phyloP scores from a whole-genome alignment of 192 early-diverging fungal genomes.

The Hyaloraphidium curvatum region DNA sequence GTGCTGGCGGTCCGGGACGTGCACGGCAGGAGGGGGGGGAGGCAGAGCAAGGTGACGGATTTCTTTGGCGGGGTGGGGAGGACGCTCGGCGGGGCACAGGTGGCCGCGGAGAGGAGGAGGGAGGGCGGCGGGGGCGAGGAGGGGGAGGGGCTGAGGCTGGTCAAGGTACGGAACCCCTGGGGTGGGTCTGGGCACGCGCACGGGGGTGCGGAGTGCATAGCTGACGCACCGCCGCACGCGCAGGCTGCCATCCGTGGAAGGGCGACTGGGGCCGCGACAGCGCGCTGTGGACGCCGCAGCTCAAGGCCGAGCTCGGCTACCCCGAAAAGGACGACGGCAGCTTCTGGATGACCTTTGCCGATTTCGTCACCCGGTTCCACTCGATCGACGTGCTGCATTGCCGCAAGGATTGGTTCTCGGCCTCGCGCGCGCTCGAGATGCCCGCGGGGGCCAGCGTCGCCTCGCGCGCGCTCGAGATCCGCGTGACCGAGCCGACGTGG shows the following conservation, averaged over 20 bases:
- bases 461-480: neutral
- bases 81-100: too few species aligned
- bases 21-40: too few species aligned
- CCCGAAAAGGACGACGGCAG: too few species aligned
- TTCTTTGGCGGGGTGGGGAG: too few species aligned
- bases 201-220: too few species aligned
- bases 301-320: slow-evolving; percentile 2
- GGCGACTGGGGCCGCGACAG: slow-evolving; percentile 8
- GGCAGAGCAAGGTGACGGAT: too few species aligned
- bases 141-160: slow-evolving; percentile 5
- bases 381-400: slow-evolving; percentile 11
- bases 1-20: too few species aligned
- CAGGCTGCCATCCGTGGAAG: too few species aligned
- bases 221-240: too few species aligned
- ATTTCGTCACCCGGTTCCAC: slow-evolving; percentile 11
- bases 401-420: neutral
- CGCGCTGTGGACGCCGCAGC: slow-evolving; percentile 4
- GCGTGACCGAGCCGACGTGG: slow-evolving; percentile 9
- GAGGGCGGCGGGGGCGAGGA: too few species aligned
- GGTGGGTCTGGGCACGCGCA: too few species aligned
- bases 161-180: slow-evolving; percentile 14
- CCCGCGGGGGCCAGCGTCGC: neutral
- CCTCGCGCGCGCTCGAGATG: slow-evolving; percentile 3
- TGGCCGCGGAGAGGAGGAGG: too few species aligned
- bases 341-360: slow-evolving; percentile 13